Evolutionary conservation across 2,329 filamentous ascomycete species (phyloP), one percentile per base, ranked within the genome.

Genomic region (Xylaria sp.): DNA sequence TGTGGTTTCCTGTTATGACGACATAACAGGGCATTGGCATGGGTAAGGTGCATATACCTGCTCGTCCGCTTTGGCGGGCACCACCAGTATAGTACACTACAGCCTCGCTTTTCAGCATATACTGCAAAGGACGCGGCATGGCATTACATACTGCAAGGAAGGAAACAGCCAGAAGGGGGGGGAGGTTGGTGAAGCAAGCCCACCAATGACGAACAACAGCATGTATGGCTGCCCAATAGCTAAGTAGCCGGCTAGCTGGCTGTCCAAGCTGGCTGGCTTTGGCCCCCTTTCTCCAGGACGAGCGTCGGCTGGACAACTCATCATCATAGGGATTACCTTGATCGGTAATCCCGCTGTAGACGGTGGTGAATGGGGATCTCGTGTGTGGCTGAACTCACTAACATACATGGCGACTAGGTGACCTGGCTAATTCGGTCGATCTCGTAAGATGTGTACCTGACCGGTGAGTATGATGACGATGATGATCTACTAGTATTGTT

Each of bases 171-270:
- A 43, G 46, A 12, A 4, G 8, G 36, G 12, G 31, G 39, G 25
- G 25, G 25, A 28, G 25, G 56, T n/a, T 58, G 39, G 56, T 23
- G 10, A 46, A 54, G 43, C 52, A 46, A 36, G 33, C 33, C 33
- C 33, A 36, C 58, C 62, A 65, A 62, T 65, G 31, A 25, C 46
- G 41, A 31, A 56, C 20, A 25, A 25, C 46, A 23, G 25, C 62
- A 68, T 71, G 69, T 71, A 71, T 71, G 60, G 69, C 54, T 71
- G 69, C 69, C 69, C 69, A 71, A 71, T 69, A 61, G 41, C 28
- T 28, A 28, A 28, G 62, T 69, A 43, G n/a, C 46, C 66, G 58
- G 49, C 33, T 36, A 10, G 33, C 60, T 69, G 33, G 25, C 52
- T 64, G 62, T 62, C 57, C 62, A 69, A 66, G 66, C 33, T 52